phyloP scores from a whole-genome alignment of 2,329 filamentous ascomycete species.

The Clonostachys chloroleuca region DNA sequence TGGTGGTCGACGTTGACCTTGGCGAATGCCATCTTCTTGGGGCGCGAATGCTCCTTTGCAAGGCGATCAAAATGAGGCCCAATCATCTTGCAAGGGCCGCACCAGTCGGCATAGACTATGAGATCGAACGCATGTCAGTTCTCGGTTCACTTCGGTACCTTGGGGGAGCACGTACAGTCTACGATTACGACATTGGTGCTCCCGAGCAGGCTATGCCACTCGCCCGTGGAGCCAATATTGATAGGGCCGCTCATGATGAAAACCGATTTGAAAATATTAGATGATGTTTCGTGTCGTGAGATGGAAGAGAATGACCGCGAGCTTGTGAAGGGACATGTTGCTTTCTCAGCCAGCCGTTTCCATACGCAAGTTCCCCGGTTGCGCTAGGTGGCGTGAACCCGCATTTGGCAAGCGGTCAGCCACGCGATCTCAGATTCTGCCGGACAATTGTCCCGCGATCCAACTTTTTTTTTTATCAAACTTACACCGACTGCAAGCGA shows the following conservation, averaged over 20 bases:
- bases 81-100: constrained; percentile 88
- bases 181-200: constrained; percentile 78
- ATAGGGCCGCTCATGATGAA: constrained; percentile 40
- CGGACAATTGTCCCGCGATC: constrained; percentile 1
- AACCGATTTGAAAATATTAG: neutral
- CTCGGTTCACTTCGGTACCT: neutral
- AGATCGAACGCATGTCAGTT: constrained; percentile 11
- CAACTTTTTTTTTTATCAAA: constrained; percentile 2
- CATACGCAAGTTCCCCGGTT: no score
- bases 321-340: no score
- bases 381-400: neutral
- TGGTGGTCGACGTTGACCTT: constrained; percentile 91
- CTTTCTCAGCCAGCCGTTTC: no score
- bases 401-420: constrained; percentile 5
- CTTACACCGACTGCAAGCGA: no score
- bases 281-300: neutral
- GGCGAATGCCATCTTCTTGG: constrained; percentile 79
- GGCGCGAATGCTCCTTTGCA: constrained; percentile 72
- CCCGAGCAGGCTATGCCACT: constrained; percentile 70
- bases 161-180: constrained; percentile 65
- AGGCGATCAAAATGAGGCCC: constrained; percentile 86
- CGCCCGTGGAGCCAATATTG: constrained; percentile 58
- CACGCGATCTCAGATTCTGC: constrained; percentile 2
- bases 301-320: no score
- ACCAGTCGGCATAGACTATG: constrained; percentile 92